Base-by-base conservation (phyloP, 805 yeast species). In the Ogataea ganodermae region DNA sequence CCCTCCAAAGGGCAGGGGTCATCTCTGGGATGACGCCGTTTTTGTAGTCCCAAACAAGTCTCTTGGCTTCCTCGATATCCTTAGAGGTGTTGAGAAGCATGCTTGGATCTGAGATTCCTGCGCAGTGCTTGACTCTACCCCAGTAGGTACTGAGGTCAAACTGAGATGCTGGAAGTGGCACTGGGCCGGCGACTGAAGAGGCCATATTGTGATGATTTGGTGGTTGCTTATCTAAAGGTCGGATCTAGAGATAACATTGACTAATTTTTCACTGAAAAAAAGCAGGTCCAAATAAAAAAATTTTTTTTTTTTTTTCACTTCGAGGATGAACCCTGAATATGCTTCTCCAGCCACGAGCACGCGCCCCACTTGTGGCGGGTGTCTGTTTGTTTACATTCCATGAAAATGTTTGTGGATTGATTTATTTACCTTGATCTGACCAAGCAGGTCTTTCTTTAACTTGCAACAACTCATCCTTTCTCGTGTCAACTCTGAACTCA, bases 61-160 rank as follows among this genome's bases (percentile, higher is more conserved):
- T 57, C 59, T 81, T 86, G 26, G 98, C 87, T 12, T 67, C 58
- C 37, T 75, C 78, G 31, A 94, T 76, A 51, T 86, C 88, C 2
- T 66, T 63, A 7, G 80, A 60, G 1, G 92, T 81, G 58, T 85
- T 88, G 43, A 94, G 71, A 40, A 94, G 73, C 91, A 88, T 91
- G 23, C 87, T 66, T 24, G 99, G 99, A 63, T 91, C 97, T 1
- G 96, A 83, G 44, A 94, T 86, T 48, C 86, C 95, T 13, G 96
- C 88, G 69, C 96, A 89, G 66, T 95, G 99, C 65, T 83, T 81
- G 39, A 94, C 97, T 60, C 99, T 80, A 13, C 99, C 99, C 85
- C 86, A 79, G 68, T 94, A 94, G 0, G 96, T 83, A 48, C 78
- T 56, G 23, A 94, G 71, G 65, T 94, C 96, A 68, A 82, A 88